Evolutionary conservation across 305 asterid species (phyloP), one percentile per base, ranked within the genome.

Genomic region (Fraxinus angustifolia): DNA sequence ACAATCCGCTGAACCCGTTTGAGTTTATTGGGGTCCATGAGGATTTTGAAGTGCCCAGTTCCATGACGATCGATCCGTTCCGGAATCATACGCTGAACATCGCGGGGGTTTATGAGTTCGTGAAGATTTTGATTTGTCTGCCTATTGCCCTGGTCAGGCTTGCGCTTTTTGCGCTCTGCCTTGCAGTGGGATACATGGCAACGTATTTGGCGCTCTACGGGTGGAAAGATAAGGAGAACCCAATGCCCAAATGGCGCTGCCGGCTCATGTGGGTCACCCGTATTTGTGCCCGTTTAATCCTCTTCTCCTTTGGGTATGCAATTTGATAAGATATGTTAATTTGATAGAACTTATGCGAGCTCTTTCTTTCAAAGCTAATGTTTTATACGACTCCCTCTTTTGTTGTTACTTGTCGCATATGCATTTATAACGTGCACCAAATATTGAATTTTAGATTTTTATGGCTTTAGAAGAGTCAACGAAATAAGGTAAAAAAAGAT

Each of bases 191-290:
- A 17, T 96, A 96, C 83, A n/a, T 89, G 80, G 91, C 88, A 0
- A 94, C 99, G 3, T 75, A 31, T 33, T 62, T 83, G 87, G 98
- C 98, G 58, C 87, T 93, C 84, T n/a, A 14, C 5, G 93, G 98
- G n/a, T 96, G 98, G 99, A 86, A 93, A 83, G 98, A 94, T 82
- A 91, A 68, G 89, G 90, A 88, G 78, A 93, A 87, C 50, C 98
- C 98, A 1, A 89, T 93, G 98, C 98, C 99, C 11, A 91, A 81
- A 84, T 94, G 98, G 98, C 87, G 98, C 62, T 87, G 87, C 48
- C 85, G 97, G 76, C 76, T 96, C 80, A 96, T 94, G 99, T 89
- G 93, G 93, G 79, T 94, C 40, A 96, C 99, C 81, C 94, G 98
- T 0, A 28, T 94, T 7, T 86, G 91, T 58, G 79, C 97, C 48